Evolutionary conservation across 768 basidiomycete genomes (phyloP).

Genomic region (Strobilomyces confusus): DNA sequence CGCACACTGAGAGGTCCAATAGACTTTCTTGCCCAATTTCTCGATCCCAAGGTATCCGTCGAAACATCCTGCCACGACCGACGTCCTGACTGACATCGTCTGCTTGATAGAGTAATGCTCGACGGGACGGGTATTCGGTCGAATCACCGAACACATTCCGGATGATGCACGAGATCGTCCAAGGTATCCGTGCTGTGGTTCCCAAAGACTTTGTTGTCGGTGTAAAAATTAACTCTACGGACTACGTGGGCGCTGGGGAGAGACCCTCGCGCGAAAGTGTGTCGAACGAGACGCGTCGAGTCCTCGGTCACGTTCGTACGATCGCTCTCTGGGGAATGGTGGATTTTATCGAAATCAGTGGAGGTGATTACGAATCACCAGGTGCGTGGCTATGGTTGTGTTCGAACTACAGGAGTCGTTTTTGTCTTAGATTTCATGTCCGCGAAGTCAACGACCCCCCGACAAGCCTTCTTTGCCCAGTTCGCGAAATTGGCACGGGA

Average conservation of each 20-base stretch:
- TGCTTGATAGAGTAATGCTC: constrained; percentile 42
- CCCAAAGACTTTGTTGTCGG: constrained; percentile 65
- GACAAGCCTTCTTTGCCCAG: constrained; percentile 70
- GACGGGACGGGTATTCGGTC: constrained; percentile 58
- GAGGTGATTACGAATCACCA: constrained; percentile 81
- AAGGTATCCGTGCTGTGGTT: constrained; percentile 49
- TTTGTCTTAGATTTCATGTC: constrained; percentile 41
- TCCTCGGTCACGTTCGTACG: constrained; percentile 54
- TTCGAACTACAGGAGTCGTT: background rate
- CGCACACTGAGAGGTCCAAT: background rate
- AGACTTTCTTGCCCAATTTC: constrained; percentile 80
- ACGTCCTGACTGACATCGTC: constrained; percentile 10
- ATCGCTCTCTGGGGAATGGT: constrained; percentile 63
- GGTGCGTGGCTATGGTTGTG: constrained; percentile 36
- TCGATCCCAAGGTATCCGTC: constrained; percentile 59
- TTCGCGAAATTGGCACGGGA: constrained; percentile 59
- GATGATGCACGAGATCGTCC: constrained; percentile 54
- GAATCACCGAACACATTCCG: constrained; percentile 43
- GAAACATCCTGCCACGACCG: constrained; percentile 1
- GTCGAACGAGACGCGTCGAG: constrained; percentile 32
- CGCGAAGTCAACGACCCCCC: constrained; percentile 25
- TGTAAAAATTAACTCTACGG: constrained; percentile 77
- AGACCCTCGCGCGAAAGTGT: constrained; percentile 31
- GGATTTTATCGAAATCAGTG: constrained; percentile 87
- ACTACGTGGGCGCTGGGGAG: constrained; percentile 48